A percentile compares a stretch with the other conserved stretches of the same genome.
Conservation (phyloP, 805 yeast species). For the Naumovozyma castellii region DNA sequence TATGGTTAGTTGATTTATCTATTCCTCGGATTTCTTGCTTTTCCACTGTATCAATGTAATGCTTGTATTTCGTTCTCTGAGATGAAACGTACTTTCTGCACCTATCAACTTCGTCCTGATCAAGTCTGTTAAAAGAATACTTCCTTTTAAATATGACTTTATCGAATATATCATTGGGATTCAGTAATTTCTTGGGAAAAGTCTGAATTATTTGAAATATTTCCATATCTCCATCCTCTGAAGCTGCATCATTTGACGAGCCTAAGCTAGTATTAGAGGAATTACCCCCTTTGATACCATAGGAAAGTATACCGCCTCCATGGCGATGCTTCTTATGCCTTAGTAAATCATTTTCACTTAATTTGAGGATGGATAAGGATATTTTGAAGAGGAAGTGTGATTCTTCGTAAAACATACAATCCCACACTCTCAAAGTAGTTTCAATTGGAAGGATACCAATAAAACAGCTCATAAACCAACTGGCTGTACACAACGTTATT, state of each 20-base stretch:
- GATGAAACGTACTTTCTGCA: constrained; percentile 71
- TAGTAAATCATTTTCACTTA: constrained; percentile 57
- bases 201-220: constrained; percentile 80
- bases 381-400: constrained; percentile 77
- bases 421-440: constrained; percentile 85
- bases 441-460: constrained; percentile 87
- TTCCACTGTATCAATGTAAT: constrained; percentile 16
- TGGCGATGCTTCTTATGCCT: constrained; percentile 7
- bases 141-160: constrained; percentile 60
- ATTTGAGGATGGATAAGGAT: constrained; percentile 68
- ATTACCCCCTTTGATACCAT: neutral
- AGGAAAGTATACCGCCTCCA: neutral
- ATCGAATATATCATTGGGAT: constrained; percentile 62
- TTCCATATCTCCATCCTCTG: constrained; percentile 43
- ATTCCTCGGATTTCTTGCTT: constrained; percentile 2
- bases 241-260: constrained; percentile 2
- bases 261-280: neutral
- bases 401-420: constrained; percentile 86
- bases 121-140: constrained; percentile 61
- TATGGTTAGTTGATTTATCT: neutral
- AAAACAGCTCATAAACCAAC: constrained; percentile 98
- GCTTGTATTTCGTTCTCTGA: constrained; percentile 38
- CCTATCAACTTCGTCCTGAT: constrained; percentile 72
- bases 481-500: constrained; percentile 82
- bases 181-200: constrained; percentile 59